phyloP scores from a whole-genome alignment of 768 basidiomycete genomes.

The Mycena latifolia region DNA sequence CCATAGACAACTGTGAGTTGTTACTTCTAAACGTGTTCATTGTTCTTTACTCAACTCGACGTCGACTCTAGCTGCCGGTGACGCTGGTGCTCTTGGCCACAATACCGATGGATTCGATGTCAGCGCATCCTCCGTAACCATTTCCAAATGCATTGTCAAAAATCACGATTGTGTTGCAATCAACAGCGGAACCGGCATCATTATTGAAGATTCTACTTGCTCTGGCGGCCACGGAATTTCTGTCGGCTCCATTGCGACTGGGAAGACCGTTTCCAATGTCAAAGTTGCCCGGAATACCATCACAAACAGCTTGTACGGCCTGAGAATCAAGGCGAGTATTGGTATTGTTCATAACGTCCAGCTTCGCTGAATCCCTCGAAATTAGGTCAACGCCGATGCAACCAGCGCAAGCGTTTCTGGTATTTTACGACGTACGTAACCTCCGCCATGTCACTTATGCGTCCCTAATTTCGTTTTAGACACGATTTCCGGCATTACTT shows the following conservation, averaged over 20 bases:
- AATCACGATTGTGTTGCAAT: slow-evolving; percentile 39
- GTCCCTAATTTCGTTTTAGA: slow-evolving; percentile 17
- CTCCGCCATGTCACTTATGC: too few relatives aligned
- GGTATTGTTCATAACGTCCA: background rate
- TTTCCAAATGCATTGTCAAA: slow-evolving; percentile 28
- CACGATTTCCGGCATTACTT: slow-evolving; percentile 30
- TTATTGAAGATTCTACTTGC: slow-evolving; percentile 54
- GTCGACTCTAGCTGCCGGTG: slow-evolving; percentile 24
- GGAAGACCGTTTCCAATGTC: slow-evolving; percentile 50
- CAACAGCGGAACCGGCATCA: slow-evolving; percentile 37
- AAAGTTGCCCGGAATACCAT: slow-evolving; percentile 54
- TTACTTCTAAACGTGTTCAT: background rate
- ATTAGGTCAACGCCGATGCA: slow-evolving; percentile 32
- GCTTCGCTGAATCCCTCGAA: background rate
- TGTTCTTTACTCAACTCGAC: background rate
- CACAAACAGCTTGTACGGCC: slow-evolving; percentile 39
- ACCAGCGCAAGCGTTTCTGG: slow-evolving; percentile 29
- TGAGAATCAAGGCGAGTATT: slow-evolving; percentile 34
- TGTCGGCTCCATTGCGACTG: slow-evolving; percentile 57
- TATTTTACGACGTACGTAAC: slow-evolving; percentile 27
- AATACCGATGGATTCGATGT: slow-evolving; percentile 40
- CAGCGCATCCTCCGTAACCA: slow-evolving; percentile 29
- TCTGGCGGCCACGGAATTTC: slow-evolving; percentile 64
- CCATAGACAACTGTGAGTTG: slow-evolving; percentile 32
- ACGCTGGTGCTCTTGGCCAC: slow-evolving; percentile 31